A percentile compares a stretch with the other conserved stretches of the same genome.
These are phyloP conservation scores for Pelargonium citronellum DNA, from an alignment of 441 rosid species.

Conservation along the genomic window DNA sequence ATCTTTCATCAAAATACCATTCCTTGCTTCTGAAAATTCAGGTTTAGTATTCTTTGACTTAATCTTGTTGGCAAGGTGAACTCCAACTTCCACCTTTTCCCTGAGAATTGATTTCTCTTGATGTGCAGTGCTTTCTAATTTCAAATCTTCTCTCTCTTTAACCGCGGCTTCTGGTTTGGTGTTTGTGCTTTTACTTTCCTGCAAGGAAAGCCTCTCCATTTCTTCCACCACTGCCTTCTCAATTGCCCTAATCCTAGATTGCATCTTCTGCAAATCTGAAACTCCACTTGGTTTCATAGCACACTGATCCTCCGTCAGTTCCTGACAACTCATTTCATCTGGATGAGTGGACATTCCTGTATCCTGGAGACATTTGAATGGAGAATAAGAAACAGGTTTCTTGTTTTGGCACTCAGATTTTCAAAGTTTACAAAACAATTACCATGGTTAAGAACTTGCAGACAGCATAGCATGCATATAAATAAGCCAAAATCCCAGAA, in stretches of 20 bases:
- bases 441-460: not conserved
- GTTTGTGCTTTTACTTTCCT: constrained; percentile 29
- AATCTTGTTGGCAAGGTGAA: constrained; percentile 30
- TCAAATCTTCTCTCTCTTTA: constrained; percentile 20
- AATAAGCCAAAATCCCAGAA: not conserved
- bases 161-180: constrained; percentile 23
- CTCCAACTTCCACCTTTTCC: constrained; percentile 33
- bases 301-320: constrained; percentile 20
- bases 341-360: constrained; percentile 28
- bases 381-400: constrained; percentile 6
- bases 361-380: constrained; percentile 37
- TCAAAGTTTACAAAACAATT: not conserved
- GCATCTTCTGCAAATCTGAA: constrained; percentile 62
- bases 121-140: constrained; percentile 17
- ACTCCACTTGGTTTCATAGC: constrained; percentile 36
- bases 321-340: constrained; percentile 27
- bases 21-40: constrained; percentile 32
- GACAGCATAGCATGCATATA: not conserved
- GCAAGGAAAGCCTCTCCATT: constrained; percentile 37
- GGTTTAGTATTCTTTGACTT: constrained; percentile 35
- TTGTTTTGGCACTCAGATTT: not conserved
- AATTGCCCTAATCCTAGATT: constrained; percentile 54
- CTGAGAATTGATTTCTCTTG: constrained; percentile 19
- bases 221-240: constrained; percentile 59
- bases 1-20: constrained; percentile 64